phyloP scores from a whole-genome alignment of 495 filamentous ascomycete species.

The Pyrenopolyporus hunteri region DNA sequence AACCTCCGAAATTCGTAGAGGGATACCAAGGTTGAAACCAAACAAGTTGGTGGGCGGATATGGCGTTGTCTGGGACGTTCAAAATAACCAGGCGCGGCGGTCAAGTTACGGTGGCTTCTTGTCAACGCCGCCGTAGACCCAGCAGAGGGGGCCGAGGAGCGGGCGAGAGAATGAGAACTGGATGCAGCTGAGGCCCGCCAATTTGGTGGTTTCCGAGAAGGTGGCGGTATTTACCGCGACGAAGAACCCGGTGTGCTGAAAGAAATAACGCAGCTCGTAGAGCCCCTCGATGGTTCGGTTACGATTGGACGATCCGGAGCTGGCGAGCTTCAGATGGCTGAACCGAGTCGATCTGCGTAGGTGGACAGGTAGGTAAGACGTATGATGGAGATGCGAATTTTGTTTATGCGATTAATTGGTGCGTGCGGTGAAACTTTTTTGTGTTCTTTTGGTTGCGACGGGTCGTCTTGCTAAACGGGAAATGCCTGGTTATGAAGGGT shows the following conservation, averaged over 20 bases:
- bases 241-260: constrained; percentile 24
- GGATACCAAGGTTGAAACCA: not conserved
- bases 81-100: constrained; percentile 42
- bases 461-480: no score
- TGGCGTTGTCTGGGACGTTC: constrained; percentile 19
- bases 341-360: no score
- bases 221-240: constrained; percentile 40
- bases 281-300: constrained; percentile 14
- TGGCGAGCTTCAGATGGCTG: no score
- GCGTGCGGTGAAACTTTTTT: no score
- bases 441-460: no score
- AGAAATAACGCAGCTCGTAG: constrained; percentile 36
- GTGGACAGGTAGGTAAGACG: no score
- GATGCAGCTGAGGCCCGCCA: constrained; percentile 85
- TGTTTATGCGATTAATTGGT: no score
- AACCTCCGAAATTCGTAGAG: not conserved
- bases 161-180: constrained; percentile 86
- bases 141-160: constrained; percentile 86
- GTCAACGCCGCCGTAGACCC: constrained; percentile 94
- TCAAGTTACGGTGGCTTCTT: constrained; percentile 96
- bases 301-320: constrained; percentile 2
- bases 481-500: no score
- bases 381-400: no score
- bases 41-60: not conserved
- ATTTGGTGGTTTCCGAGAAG: constrained; percentile 71